Conservation (phyloP, 2,329 filamentous ascomycete species). For the Ophiostoma fasciatum region DNA sequence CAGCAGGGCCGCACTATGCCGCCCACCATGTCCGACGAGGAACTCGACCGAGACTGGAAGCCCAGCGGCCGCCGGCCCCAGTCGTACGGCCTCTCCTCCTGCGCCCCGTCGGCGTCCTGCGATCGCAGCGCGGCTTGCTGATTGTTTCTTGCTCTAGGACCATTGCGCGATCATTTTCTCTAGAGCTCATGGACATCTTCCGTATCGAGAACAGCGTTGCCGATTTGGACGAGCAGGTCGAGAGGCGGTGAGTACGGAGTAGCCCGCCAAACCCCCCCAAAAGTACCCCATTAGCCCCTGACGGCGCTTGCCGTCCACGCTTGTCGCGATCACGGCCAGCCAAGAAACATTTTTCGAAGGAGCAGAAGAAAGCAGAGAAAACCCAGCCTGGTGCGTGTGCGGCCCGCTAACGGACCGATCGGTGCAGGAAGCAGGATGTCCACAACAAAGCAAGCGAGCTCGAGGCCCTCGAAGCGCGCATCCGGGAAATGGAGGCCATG, state of each 20-base stretch:
- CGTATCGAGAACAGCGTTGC: conserved; percentile 67
- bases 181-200: conserved; percentile 78
- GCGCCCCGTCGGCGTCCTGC: too few species aligned
- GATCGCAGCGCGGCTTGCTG: not conserved
- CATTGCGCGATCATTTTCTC: conserved; percentile 74
- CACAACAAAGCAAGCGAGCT: conserved; percentile 63
- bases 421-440: conserved; percentile 73
- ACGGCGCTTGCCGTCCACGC: too few species aligned
- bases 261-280: too few species aligned
- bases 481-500: conserved; percentile 73
- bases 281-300: too few species aligned
- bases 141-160: conserved; percentile 43
- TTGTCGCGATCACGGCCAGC: too few species aligned
- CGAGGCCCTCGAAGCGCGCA: conserved; percentile 67
- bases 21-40: conserved; percentile 51
- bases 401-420: too few species aligned
- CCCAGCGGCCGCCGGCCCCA: conserved; percentile 63
- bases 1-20: too few species aligned
- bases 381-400: too few species aligned
- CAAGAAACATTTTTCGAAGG: too few species aligned
- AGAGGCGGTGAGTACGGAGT: conserved; percentile 71
- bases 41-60: conserved; percentile 67
- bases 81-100: conserved; percentile 49
- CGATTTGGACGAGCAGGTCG: conserved; percentile 58
- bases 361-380: too few species aligned